Base-by-base conservation (phyloP, 1,139 yeast species). In the Blastobotrys aristatus region DNA sequence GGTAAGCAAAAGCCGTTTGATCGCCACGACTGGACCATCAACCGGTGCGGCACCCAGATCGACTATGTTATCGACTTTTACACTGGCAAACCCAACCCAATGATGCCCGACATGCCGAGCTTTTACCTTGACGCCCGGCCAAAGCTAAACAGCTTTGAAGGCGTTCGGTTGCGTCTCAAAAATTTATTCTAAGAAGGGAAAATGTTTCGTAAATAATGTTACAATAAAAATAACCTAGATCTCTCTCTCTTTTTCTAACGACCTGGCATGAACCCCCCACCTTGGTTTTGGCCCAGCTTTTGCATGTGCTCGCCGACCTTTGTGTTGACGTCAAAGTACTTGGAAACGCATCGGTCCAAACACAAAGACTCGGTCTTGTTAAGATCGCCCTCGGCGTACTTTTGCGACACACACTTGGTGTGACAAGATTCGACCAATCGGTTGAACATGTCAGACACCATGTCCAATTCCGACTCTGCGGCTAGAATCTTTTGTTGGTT, bases 371-470 rank as follows among this genome's bases (percentile, higher is more conserved):
- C 98, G 62, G 77, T 82, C 74, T 87, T 88, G 71, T 77, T 77
- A 56, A 92, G 75, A 30, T 84, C 94, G 48, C 92, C 85, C 51
- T 87, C 94, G 50, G 68, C 64, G 73, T 90, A 90, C 66, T 73
- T 73, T 62, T 71, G 72, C 47, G 58, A 42, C 65, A 92, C 85
- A 72, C 99, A 92, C 73, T 92, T 92, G 61, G 74, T 69, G 69
- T 92, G 95, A 69, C 99, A 92, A 61, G 89, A 85, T 59, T 83
- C 89, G 18, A 78, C 82, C 55, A 77, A 66, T 61, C 84, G 81
- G 78, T 90, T 90, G 80, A 90, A 90, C 97, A 90, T 89, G 58
- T 94, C 96, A 27, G 97, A 89, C 59, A 90, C 96, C 83, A 90
- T 84, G 66, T 90, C 97, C 58, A 90, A 78, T 70, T 90, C 97